Evolutionary conservation across 306 rosid species (phyloP).

Genomic region (Lagenaria siceraria): DNA sequence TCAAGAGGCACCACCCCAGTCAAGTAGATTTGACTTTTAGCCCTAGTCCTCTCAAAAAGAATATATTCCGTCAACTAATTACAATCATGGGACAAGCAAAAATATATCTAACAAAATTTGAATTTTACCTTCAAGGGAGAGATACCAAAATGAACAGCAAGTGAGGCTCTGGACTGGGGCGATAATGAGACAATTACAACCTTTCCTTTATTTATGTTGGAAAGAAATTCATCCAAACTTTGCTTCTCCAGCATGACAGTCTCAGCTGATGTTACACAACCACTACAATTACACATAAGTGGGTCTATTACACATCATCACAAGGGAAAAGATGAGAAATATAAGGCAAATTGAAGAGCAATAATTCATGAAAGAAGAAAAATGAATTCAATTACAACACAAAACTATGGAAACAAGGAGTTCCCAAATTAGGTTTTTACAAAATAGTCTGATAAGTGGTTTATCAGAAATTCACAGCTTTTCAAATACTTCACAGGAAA

Average conservation of each 20-base stretch:
- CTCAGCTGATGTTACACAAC: conserved; percentile 92
- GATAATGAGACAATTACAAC: conserved; percentile 69
- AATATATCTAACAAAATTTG: neutral
- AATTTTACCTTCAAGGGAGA: conserved; percentile 61
- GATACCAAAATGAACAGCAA: conserved; percentile 76
- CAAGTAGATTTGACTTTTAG: neutral
- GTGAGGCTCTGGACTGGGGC: conserved; percentile 93
- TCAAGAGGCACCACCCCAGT: neutral
- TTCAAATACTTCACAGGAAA: neutral
- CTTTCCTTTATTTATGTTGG: conserved; percentile 49
- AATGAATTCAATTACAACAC: neutral
- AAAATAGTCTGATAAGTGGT: neutral
- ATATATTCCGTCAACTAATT: neutral
- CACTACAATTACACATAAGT: conserved; percentile 42
- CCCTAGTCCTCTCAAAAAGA: neutral
- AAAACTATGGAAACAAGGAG: neutral
- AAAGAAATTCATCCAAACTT: conserved; percentile 85
- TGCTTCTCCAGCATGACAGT: conserved; percentile 94
- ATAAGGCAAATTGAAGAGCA: neutral
- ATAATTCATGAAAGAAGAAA: neutral
- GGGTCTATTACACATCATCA: neutral
- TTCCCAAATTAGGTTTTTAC: neutral
- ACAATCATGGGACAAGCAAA: conserved; percentile 1
- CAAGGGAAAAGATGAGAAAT: neutral
- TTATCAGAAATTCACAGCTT: neutral